These are phyloP conservation scores for Kuraishia piskuri DNA, from an alignment of 805 yeast species.

Conservation along the genomic window DNA sequence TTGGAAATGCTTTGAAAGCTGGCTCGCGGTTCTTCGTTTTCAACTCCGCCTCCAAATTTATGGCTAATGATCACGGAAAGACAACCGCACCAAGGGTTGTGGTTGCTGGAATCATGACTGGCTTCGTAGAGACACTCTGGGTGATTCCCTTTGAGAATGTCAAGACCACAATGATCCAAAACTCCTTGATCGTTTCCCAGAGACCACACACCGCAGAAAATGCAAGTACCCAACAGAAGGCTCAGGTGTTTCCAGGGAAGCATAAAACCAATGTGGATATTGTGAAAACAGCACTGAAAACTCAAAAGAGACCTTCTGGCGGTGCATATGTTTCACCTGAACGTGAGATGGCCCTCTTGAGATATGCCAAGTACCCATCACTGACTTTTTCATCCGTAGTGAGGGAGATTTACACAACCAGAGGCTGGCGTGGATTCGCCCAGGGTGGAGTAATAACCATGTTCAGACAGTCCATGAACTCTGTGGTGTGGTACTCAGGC, in stretches of 20 bases:
- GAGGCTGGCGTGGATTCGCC: constrained; percentile 71
- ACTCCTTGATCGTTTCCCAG: constrained; percentile 30
- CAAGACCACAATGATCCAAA: constrained; percentile 74
- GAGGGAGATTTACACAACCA: constrained; percentile 57
- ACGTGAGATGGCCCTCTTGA: constrained; percentile 13
- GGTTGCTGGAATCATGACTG: constrained; percentile 79
- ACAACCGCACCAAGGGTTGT: constrained; percentile 74
- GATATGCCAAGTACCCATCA: constrained; percentile 46
- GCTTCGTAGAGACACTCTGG: constrained; percentile 70
- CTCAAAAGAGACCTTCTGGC: constrained; percentile 7
- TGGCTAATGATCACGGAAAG: constrained; percentile 50
- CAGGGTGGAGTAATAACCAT: constrained; percentile 84
- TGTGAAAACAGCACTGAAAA: not conserved
- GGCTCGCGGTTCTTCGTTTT: constrained; percentile 65
- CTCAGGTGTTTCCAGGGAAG: not conserved
- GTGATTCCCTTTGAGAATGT: constrained; percentile 88
- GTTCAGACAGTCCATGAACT: constrained; percentile 67
- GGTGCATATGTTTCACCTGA: constrained; percentile 8
- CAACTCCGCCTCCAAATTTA: constrained; percentile 62
- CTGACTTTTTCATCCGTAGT: constrained; percentile 42
- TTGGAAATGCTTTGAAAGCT: constrained; percentile 70
- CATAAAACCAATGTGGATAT: not conserved
- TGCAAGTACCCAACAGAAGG: not conserved
- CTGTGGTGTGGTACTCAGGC: constrained; percentile 77
- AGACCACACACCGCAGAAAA: constrained; percentile 4